Conservation (phyloP, 2,329 filamentous ascomycete species). For the Phaeosphaeriaceae sp. region DNA sequence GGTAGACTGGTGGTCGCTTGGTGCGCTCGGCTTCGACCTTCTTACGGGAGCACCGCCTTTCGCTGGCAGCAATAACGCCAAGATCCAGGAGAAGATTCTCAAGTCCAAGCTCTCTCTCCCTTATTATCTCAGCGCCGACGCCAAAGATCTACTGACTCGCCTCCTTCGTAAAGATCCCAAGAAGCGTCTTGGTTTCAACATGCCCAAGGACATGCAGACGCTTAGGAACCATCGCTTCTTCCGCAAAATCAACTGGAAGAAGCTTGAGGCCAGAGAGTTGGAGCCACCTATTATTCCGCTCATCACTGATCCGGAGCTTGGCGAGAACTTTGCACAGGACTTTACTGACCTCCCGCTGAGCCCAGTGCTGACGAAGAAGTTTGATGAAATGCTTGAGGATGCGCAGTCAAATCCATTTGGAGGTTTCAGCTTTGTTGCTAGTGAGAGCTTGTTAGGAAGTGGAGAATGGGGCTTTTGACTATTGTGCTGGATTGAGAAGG, state of each 20-base stretch:
- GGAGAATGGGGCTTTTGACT: slow-evolving; percentile 41
- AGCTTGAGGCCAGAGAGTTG: slow-evolving; percentile 79
- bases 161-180: slow-evolving; percentile 89
- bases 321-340: slow-evolving; percentile 94
- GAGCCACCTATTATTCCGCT: slow-evolving; percentile 90
- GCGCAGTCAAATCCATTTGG: slow-evolving; percentile 57
- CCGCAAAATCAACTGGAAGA: slow-evolving; percentile 93
- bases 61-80: slow-evolving; percentile 86
- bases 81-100: slow-evolving; percentile 94
- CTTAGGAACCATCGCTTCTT: slow-evolving; percentile 97
- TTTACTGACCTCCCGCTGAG: slow-evolving; percentile 88
- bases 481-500: background rate
- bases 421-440: slow-evolving; percentile 62
- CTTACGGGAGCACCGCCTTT: slow-evolving; percentile 94
- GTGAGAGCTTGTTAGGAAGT: slow-evolving; percentile 55
- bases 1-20: slow-evolving; percentile 99
- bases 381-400: slow-evolving; percentile 33
- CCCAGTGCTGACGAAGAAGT: slow-evolving; percentile 60
- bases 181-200: slow-evolving; percentile 86
- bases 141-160: slow-evolving; percentile 90
- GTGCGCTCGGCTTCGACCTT: slow-evolving; percentile 88
- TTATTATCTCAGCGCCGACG: slow-evolving; percentile 88
- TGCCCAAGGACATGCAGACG: slow-evolving; percentile 82
- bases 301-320: slow-evolving; percentile 92
- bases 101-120: slow-evolving; percentile 89